phyloP scores from a whole-genome alignment of 768 basidiomycete species.

The Gyrodon lividus region DNA sequence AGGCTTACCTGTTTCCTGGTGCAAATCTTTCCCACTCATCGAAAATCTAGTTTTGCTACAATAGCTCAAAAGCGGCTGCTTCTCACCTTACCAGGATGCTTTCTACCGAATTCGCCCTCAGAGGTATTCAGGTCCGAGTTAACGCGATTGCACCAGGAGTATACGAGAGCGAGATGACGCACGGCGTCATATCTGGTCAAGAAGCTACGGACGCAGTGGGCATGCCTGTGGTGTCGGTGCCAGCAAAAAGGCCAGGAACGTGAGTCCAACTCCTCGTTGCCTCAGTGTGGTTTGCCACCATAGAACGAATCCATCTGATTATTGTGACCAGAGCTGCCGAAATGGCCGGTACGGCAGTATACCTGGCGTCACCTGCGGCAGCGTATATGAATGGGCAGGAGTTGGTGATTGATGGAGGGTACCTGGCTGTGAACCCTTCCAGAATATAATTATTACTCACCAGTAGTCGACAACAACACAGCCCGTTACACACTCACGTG shows the following conservation, averaged over 20 bases:
- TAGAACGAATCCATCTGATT: conserved; percentile 4
- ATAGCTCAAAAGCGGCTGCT: conserved; percentile 76
- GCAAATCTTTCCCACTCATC: background rate
- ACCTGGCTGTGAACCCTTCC: conserved; percentile 69
- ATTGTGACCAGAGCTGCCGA: conserved; percentile 54
- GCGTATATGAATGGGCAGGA: conserved; percentile 79
- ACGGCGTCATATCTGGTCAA: conserved; percentile 44
- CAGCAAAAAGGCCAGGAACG: conserved; percentile 63
- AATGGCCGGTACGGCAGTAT: conserved; percentile 76
- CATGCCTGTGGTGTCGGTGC: conserved; percentile 60
- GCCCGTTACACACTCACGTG: too few relatives aligned
- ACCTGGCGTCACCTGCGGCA: conserved; percentile 71
- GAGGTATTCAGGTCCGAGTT: conserved; percentile 65
- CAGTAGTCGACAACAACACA: background rate
- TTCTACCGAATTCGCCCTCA: conserved; percentile 71
- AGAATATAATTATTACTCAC: conserved; percentile 34
- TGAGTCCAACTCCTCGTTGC: conserved; percentile 38
- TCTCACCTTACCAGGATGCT: conserved; percentile 77
- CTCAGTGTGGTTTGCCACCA: background rate
- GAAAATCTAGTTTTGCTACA: conserved; percentile 67
- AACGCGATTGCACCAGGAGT: conserved; percentile 76
- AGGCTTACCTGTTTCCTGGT: background rate
- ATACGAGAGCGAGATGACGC: conserved; percentile 76
- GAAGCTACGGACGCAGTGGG: conserved; percentile 52
- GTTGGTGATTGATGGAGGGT: conserved; percentile 75